Percentiles rank a stretch among this genome's conserved stretches.
Conservation (phyloP, 805 yeast species). For the Saturnispora dispora region DNA sequence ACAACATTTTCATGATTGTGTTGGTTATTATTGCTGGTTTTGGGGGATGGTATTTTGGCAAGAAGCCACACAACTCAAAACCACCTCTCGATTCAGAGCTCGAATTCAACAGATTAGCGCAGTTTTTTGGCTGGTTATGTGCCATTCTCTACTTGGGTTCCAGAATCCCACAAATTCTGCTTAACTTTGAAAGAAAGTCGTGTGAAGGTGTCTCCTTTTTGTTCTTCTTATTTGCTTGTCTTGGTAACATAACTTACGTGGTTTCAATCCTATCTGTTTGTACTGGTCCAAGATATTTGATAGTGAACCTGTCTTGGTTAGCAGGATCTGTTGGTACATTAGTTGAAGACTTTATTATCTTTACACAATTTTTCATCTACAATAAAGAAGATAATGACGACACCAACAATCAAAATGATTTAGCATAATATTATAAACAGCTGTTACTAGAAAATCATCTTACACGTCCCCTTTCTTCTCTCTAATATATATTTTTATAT, state of each 20-base stretch:
- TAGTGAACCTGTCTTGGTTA: conserved; percentile 87
- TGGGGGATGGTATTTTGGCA: conserved; percentile 70
- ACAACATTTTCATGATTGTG: conserved; percentile 44
- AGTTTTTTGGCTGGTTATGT: conserved; percentile 76
- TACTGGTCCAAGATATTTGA: conserved; percentile 54
- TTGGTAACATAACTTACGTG: conserved; percentile 89
- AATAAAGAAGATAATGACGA: conserved; percentile 30
- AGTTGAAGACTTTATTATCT: conserved; percentile 72
- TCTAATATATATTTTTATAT: neutral
- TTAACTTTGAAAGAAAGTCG: conserved; percentile 79
- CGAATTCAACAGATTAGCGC: conserved; percentile 70
- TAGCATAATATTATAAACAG: neutral
- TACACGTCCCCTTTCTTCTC: neutral
- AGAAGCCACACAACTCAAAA: conserved; percentile 22
- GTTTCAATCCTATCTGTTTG: conserved; percentile 74
- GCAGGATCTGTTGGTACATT: conserved; percentile 88
- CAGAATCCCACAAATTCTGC: conserved; percentile 81
- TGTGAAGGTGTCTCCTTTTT: conserved; percentile 93
- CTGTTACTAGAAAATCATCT: neutral
- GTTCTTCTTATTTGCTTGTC: conserved; percentile 89
- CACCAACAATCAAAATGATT: conserved; percentile 14
- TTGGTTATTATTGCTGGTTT: conserved; percentile 71
- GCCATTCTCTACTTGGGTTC: conserved; percentile 77
- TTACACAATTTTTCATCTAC: conserved; percentile 77
- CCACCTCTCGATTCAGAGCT: conserved; percentile 34